A percentile compares a stretch with the other conserved stretches of the same genome.
Evolutionary conservation across 1,139 yeast genomes (phyloP).

Genomic region (Yarrowia galli): DNA sequence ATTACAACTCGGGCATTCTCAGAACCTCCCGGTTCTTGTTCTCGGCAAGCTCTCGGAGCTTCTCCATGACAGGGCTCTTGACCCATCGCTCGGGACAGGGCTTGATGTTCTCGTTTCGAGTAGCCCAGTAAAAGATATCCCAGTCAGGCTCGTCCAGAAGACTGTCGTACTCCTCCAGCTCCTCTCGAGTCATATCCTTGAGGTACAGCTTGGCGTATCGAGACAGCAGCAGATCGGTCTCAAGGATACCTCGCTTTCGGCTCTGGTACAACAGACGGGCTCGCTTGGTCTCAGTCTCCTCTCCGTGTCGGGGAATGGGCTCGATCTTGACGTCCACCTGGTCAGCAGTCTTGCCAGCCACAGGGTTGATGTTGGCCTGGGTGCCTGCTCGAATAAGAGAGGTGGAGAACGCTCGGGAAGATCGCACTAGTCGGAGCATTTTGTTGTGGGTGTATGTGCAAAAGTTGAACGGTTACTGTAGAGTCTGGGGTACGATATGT

Average conservation of each 20-base stretch:
- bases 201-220: constrained; percentile 84
- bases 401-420: constrained; percentile 7
- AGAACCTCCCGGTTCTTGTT: constrained; percentile 75
- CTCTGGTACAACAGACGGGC: constrained; percentile 91
- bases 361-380: constrained; percentile 36
- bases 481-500: constrained; percentile 8
- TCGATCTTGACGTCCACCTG: constrained; percentile 58
- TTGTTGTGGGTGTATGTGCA: neutral
- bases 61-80: constrained; percentile 64
- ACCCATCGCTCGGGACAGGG: constrained; percentile 90
- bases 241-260: constrained; percentile 93
- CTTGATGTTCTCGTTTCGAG: constrained; percentile 76
- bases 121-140: constrained; percentile 99
- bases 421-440: constrained; percentile 22
- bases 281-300: constrained; percentile 74
- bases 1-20: constrained; percentile 77
- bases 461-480: neutral
- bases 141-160: constrained; percentile 93
- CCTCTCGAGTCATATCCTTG: constrained; percentile 63
- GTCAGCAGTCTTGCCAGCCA: constrained; percentile 17
- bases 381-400: constrained; percentile 25
- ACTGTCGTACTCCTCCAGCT: constrained; percentile 84
- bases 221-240: constrained; percentile 84
- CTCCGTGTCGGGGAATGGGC: constrained; percentile 79
- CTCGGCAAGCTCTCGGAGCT: constrained; percentile 75